A percentile compares a stretch with the other conserved stretches of the same genome.
These are phyloP conservation scores for Aspergillus wentii DNA, from an alignment of 495 filamentous ascomycete genomes.

Conservation along the genomic window DNA sequence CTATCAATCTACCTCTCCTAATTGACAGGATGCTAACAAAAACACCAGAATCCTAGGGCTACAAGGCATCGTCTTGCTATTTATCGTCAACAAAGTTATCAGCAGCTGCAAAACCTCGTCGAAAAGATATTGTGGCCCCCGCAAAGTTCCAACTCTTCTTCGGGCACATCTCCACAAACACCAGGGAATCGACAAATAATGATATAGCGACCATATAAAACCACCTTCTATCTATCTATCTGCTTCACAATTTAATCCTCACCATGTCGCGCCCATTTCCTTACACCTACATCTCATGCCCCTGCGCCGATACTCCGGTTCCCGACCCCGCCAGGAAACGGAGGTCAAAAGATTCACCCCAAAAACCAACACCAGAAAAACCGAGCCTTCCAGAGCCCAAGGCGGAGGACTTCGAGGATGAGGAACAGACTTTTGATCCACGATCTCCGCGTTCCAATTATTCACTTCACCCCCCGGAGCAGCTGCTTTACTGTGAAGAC, in stretches of 20 bases:
- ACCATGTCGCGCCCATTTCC: constrained; percentile 73
- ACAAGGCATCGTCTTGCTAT: too few species aligned
- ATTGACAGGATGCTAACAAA: too few species aligned
- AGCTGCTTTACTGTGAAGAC: constrained; percentile 92
- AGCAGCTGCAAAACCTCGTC: too few species aligned
- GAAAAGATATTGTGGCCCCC: too few species aligned
- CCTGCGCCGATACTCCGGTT: constrained; percentile 64
- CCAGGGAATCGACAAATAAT: too few species aligned
- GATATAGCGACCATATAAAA: too few species aligned
- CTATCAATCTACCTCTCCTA: too few species aligned
- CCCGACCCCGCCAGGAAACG: constrained; percentile 33
- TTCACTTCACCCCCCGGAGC: constrained; percentile 88
- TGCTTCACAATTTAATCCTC: background rate
- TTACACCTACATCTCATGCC: constrained; percentile 89
- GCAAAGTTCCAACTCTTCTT: too few species aligned
- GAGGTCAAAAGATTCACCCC: constrained; percentile 34
- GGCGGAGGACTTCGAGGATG: constrained; percentile 37
- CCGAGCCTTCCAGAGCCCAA: constrained; percentile 18
- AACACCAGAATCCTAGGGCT: too few species aligned
- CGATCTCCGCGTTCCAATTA: constrained; percentile 77
- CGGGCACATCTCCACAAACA: too few species aligned
- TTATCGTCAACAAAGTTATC: too few species aligned
- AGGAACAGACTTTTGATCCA: constrained; percentile 82
- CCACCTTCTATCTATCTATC: too few species aligned
- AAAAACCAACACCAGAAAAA: constrained; percentile 32